Evolutionary conservation across 78 protist genomes (phyloP), one percentile per base, ranked within the genome.

Genomic region (Guillardia theta): DNA sequence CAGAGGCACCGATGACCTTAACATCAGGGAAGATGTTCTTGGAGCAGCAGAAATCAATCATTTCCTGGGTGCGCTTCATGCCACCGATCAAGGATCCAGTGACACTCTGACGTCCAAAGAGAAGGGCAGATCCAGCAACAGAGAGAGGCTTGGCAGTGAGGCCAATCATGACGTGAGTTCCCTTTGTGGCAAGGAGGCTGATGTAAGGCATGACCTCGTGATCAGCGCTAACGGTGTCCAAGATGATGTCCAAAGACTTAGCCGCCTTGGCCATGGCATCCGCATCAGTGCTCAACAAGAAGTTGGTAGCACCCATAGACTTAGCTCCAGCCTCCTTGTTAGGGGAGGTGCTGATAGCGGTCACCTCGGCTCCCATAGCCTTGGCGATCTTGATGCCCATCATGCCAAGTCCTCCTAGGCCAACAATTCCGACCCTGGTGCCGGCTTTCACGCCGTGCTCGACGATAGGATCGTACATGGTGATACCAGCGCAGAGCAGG

Each of bases 41-140:
- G 43, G 92, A 2, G 12, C 48, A 44, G 80, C 95, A 94, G 62
- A 94, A 78, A 37, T 94, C 93, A 18, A 94, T 41, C 95, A 94
- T 94, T 33, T 94, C 95, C 44, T 94, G 92, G 36, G 95, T 94
- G 36, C 62, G 90, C 62, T 41, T 10, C 30, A 94, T 94, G 53
- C 95, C 95, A 0, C 93, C 95, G 46, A 94, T 78, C 44, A 93
- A 37, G 5, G 88, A 41, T 5, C 94, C 94, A 1, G 45, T 9
- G 41, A 93, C 36, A 22, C 64, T 24, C 10, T 48, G n/a, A n/a
- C n/a, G n/a, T n/a, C n/a, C n/a, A n/a, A n/a, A n/a, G 62, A 18
- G 12, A 53, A 53, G 62, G 18, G 62, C 62, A 53, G 12, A 18
- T 18, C 18, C 62, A 12, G 12, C 18, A 53, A 53, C 62, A 53